phyloP scores from a whole-genome alignment of 352 stramenopile genomes.

The Bremia lactucae region DNA sequence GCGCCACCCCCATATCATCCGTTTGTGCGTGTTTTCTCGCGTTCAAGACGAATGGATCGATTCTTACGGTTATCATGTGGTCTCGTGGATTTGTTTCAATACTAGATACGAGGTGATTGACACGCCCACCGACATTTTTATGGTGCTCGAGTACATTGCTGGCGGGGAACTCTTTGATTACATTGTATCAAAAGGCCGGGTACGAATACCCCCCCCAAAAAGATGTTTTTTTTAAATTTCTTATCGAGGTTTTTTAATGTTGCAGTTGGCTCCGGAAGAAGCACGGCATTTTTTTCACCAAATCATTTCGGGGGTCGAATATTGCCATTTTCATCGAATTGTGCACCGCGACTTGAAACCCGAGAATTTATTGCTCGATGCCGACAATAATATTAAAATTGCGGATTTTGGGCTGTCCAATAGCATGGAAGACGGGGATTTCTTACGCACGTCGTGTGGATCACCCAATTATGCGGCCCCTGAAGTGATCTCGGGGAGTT shows the following conservation, averaged over 20 bases:
- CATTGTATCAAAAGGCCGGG: constrained; percentile 95
- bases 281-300: constrained; percentile 99
- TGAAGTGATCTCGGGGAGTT: constrained; percentile 96
- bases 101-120: constrained; percentile 95
- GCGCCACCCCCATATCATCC: constrained; percentile 98
- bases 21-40: constrained; percentile 78
- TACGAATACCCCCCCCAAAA: constrained; percentile 26
- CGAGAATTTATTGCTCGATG: constrained; percentile 95
- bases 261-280: constrained; percentile 92
- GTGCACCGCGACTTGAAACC: constrained; percentile 98
- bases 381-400: constrained; percentile 99
- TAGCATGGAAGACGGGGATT: constrained; percentile 97
- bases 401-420: constrained; percentile 99
- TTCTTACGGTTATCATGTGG: constrained; percentile 1
- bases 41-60: background rate
- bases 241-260: constrained; percentile 9
- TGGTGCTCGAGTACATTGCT: constrained; percentile 91
- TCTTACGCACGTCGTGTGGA: constrained; percentile 94
- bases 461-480: constrained; percentile 99
- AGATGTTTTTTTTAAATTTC: constrained; percentile 1
- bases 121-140: constrained; percentile 97
- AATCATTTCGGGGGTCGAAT: constrained; percentile 97
- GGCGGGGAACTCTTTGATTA: constrained; percentile 97
- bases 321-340: constrained; percentile 99
- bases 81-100: background rate